These are phyloP conservation scores for Amoebophrya sp. DNA, from an alignment of 169 alveolate species.

Conservation along the genomic window DNA sequence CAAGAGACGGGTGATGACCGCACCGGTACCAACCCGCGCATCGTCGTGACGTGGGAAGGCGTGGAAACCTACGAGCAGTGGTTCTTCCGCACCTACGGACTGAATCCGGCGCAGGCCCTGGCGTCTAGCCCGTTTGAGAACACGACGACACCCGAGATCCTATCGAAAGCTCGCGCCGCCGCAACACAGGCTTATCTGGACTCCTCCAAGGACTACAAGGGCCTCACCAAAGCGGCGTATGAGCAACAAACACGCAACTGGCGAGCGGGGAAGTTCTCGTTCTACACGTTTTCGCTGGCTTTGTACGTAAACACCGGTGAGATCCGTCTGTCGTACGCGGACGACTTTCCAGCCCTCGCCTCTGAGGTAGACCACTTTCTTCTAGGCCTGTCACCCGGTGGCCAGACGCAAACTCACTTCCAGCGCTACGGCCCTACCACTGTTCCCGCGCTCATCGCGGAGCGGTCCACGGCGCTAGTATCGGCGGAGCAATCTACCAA, in stretches of 20 bases:
- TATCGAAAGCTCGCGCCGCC: not conserved
- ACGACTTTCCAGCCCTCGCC: not conserved
- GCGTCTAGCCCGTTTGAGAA: no score
- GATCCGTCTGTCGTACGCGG: not conserved
- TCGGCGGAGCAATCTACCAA: no score
- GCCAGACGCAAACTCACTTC: not conserved
- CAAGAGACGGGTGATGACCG: not conserved
- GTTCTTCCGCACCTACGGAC: not conserved
- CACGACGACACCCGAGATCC: not conserved
- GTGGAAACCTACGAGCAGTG: not conserved
- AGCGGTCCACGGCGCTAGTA: no score
- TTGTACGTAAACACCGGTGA: not conserved
- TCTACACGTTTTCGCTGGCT: not conserved
- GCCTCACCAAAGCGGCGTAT: not conserved
- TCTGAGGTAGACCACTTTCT: not conserved
- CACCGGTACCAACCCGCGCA: not conserved
- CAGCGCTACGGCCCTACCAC: slow-evolving; percentile 2
- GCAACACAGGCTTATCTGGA: not conserved
- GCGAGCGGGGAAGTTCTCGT: not conserved
- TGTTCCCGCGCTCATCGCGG: not conserved
- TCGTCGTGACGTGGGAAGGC: not conserved
- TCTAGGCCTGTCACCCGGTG: not conserved
- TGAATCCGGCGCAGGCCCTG: no score
- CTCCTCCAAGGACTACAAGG: not conserved
- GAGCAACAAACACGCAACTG: not conserved